Evolutionary conservation across 1,139 yeast genomes (phyloP).

Genomic region (Schizosaccharomyces versatilis): DNA sequence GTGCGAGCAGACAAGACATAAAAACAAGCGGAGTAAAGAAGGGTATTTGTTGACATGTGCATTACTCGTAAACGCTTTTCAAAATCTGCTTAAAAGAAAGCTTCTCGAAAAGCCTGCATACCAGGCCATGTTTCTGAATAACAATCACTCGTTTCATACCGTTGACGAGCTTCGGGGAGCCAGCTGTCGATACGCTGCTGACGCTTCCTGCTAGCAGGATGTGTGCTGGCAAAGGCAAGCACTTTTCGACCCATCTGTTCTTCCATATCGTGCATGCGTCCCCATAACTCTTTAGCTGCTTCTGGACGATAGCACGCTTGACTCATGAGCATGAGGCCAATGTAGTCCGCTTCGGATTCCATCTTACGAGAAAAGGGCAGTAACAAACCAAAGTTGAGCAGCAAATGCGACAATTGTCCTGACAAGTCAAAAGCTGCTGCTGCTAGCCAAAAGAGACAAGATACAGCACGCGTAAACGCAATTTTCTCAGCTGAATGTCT

Average conservation of each 20-base stretch:
- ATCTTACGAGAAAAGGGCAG: constrained; percentile 38
- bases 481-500: constrained; percentile 74
- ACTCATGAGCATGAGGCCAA: constrained; percentile 81
- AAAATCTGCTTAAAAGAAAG: background rate
- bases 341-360: constrained; percentile 91
- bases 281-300: constrained; percentile 61
- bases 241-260: background rate
- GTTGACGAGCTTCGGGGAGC: constrained; percentile 32
- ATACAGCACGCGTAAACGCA: constrained; percentile 7
- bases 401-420: constrained; percentile 8
- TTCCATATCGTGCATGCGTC: constrained; percentile 39
- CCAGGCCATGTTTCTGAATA: background rate
- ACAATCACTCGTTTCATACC: background rate
- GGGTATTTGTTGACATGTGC: too few species aligned
- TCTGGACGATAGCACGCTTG: constrained; percentile 63
- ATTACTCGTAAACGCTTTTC: background rate
- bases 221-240: constrained; percentile 45
- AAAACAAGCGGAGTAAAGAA: too few species aligned
- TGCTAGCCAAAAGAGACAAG: constrained; percentile 4
- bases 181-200: constrained; percentile 45
- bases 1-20: too few species aligned
- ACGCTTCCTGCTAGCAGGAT: constrained; percentile 64
- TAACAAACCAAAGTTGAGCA: constrained; percentile 25
- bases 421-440: constrained; percentile 32
- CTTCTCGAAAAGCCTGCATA: background rate